A percentile compares a stretch with the other conserved stretches of the same genome.
Conservation (phyloP, 2,329 filamentous ascomycete species). For the Alternaria alternata region DNA sequence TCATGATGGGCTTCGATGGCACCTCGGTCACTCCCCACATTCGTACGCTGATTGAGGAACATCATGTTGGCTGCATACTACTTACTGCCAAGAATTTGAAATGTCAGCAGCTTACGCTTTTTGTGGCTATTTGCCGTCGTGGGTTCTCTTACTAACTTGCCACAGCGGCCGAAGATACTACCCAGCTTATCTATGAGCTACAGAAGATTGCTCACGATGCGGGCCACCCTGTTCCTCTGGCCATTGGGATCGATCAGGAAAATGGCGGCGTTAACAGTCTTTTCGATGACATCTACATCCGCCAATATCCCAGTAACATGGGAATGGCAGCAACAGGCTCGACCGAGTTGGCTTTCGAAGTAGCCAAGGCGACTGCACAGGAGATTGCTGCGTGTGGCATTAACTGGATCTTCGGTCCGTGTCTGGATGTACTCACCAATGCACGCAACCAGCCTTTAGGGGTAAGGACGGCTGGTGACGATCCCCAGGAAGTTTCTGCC, state of each 20-base stretch:
- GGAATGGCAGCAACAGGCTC: conserved; percentile 92
- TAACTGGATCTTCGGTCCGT: conserved; percentile 93
- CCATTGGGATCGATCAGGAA: conserved; percentile 94
- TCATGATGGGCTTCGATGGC: conserved; percentile 88
- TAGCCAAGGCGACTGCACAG: conserved; percentile 91
- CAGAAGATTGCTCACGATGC: conserved; percentile 91
- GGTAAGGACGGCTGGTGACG: conserved; percentile 87
- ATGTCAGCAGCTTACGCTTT: conserved; percentile 62
- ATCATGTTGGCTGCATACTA: conserved; percentile 88
- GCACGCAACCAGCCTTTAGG: conserved; percentile 89
- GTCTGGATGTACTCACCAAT: conserved; percentile 92
- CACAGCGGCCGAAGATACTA: conserved; percentile 88
- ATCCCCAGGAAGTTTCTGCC: conserved; percentile 92
- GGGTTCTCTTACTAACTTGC: conserved; percentile 29
- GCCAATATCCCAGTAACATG: conserved; percentile 97
- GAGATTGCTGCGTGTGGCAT: conserved; percentile 93
- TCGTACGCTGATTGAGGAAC: conserved; percentile 78
- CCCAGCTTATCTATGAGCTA: conserved; percentile 85
- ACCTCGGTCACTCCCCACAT: conserved; percentile 85
- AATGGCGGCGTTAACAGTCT: conserved; percentile 98
- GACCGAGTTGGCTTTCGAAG: conserved; percentile 82
- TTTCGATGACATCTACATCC: conserved; percentile 94
- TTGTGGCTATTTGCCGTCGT: conserved; percentile 13
- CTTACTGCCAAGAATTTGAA: conserved; percentile 86
- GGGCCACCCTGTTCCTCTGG: conserved; percentile 85